Conservation (phyloP, 257 asterid species). For the Hygrophila difformis region DNA sequence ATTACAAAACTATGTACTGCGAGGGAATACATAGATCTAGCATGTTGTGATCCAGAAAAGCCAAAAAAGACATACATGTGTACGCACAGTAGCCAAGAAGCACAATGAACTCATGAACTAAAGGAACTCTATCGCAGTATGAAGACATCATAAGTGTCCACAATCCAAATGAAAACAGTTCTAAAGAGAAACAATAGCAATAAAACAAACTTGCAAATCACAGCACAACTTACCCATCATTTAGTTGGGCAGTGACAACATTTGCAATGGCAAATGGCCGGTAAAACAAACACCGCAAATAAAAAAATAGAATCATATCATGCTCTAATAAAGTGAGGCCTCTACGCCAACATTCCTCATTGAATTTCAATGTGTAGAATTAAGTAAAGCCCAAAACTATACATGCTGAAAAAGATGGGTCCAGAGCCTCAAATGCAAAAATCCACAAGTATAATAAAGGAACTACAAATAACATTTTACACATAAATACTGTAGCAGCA, state of each 20-base stretch:
- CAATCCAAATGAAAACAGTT: background rate
- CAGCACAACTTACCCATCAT: conserved; percentile 61
- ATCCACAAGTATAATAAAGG: too few relatives aligned
- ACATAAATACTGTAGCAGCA: too few relatives aligned
- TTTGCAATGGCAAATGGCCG: conserved; percentile 89
- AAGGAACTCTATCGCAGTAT: conserved; percentile 55
- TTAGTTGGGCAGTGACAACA: conserved; percentile 77
- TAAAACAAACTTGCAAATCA: too few relatives aligned
- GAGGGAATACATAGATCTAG: too few relatives aligned
- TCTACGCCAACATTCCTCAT: too few relatives aligned
- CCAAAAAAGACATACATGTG: conserved; percentile 36
- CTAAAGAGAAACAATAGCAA: background rate
- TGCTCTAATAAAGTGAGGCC: too few relatives aligned
- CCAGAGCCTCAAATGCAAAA: too few relatives aligned
- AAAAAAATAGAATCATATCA: too few relatives aligned
- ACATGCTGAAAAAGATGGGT: too few relatives aligned
- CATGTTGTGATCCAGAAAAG: background rate
- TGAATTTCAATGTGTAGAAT: too few relatives aligned
- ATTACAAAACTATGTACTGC: background rate
- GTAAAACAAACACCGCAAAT: conserved; percentile 71
- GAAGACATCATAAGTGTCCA: conserved; percentile 1
- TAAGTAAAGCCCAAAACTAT: too few relatives aligned
- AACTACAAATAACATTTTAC: too few relatives aligned
- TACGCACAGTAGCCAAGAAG: conserved; percentile 58
- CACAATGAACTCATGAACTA: conserved; percentile 79